Base-by-base conservation (phyloP, 2,329 filamentous ascomycete species). In the Diplodia scrobiculata region DNA sequence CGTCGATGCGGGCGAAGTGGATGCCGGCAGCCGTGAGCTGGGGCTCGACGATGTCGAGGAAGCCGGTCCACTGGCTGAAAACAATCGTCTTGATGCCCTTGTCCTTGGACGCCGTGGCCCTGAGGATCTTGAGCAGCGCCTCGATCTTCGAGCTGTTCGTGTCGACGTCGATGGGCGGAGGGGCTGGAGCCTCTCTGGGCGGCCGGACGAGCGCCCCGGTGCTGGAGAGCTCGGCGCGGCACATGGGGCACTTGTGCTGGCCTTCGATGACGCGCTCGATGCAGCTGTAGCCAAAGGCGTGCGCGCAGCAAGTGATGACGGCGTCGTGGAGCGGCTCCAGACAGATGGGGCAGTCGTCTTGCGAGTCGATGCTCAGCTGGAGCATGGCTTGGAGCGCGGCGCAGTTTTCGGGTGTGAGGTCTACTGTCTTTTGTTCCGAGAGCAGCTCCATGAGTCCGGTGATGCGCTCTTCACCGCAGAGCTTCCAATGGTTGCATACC, bases 211-310 rank as follows among this genome's bases (percentile, higher is more conserved):
- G 84, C 0, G 85, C 80, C 2, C 84, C 80, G 1, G 81, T 82
- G 32, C 72, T 70, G 41, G 66, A 66, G 17, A 96, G 84, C 38
- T 86, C 79, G 5, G 89, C 87, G 21, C 91, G 89, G 72, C 92
- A 96, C 84, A 96, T 88, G 0, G 92, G 93, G 68, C 93, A 97
- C 75, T 89, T 92, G 64, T 89, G 84, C 73, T 95, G 91, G 0
- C 86, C 82, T 65, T 90, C 84, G 67, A 96, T 89, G 59, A 90
- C 89, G 69, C 86, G 85, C 63, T 86, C 82, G 68, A 97, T 92
- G 74, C 93, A 97, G 4, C 80, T 78, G 25, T 81, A 82, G 70
- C 92, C 92, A 76, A 92, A 97, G 1, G 87, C 82, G 75, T 97
- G 92, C 29, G 90, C 91, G 78, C 92, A 97, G 55, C 88, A 86